A percentile compares a stretch with the other conserved stretches of the same genome.
phyloP scores from a whole-genome alignment of 2,329 filamentous ascomycete species.

The Cercospora zeina region DNA sequence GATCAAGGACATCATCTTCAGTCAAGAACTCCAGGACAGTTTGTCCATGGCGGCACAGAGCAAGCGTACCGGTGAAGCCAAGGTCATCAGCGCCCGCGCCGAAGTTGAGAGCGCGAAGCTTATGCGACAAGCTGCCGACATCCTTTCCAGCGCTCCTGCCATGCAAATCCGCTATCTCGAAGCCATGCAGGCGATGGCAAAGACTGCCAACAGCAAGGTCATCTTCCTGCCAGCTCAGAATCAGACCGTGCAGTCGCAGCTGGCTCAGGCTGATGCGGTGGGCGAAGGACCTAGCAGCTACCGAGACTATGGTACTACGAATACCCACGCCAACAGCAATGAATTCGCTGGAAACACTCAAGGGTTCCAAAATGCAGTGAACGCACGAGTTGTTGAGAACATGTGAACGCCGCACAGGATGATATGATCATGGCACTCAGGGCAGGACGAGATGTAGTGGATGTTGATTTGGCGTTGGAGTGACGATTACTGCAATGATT shows the following conservation, averaged over 20 bases:
- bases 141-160: conserved; percentile 83
- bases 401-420: conserved; percentile 58
- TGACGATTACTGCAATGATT: conserved; percentile 8
- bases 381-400: conserved; percentile 79
- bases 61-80: conserved; percentile 97
- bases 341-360: conserved; percentile 45
- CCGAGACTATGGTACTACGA: conserved; percentile 32
- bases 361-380: conserved; percentile 75
- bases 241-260: conserved; percentile 55
- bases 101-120: conserved; percentile 96
- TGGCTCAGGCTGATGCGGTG: conserved; percentile 52
- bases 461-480: not conserved
- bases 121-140: conserved; percentile 88
- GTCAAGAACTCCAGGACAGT: conserved; percentile 89
- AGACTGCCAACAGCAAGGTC: conserved; percentile 83
- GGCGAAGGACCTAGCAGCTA: conserved; percentile 60
- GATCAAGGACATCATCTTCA: conserved; percentile 99
- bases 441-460: not conserved
- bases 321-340: conserved; percentile 26
- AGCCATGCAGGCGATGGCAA: conserved; percentile 98
- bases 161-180: conserved; percentile 99
- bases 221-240: conserved; percentile 69
- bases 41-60: conserved; percentile 97
- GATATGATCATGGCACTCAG: not conserved
- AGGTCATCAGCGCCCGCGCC: conserved; percentile 94